A percentile compares a stretch with the other conserved stretches of the same genome.
phyloP scores from a whole-genome alignment of 306 rosid genomes.

The Malus fusca region DNA sequence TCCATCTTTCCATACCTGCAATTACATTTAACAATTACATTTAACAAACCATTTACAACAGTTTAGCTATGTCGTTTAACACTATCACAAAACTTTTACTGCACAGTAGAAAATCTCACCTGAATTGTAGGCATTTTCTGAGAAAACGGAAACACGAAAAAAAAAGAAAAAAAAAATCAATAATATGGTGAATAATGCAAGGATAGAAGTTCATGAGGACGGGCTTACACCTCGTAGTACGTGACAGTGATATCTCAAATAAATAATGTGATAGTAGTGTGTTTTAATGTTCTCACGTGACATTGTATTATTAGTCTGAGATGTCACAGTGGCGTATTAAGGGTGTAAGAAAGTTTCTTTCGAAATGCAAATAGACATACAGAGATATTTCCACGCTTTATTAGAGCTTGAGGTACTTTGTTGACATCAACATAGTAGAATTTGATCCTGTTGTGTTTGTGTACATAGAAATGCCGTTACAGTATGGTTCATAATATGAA shows the following conservation, averaged over 20 bases:
- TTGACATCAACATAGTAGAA: constrained; percentile 85
- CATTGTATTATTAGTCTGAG: neutral
- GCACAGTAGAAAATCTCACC: constrained; percentile 31
- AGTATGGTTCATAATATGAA: neutral
- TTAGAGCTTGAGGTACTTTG: constrained; percentile 78
- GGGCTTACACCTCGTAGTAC: neutral
- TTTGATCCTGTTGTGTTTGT: constrained; percentile 31
- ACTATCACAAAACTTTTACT: neutral
- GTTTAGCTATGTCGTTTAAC: neutral
- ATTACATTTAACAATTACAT: neutral
- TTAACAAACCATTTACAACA: neutral
- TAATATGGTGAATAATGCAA: neutral
- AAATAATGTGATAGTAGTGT: neutral
- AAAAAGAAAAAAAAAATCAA: neutral
- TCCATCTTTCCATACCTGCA: constrained; percentile 92
- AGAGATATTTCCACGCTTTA: constrained; percentile 74
- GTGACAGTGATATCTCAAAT: neutral
- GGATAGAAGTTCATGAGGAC: neutral
- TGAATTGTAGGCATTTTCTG: constrained; percentile 99
- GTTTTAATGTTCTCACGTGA: neutral
- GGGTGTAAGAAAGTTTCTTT: neutral
- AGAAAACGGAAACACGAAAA: neutral
- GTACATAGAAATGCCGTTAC: neutral
- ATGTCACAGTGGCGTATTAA: neutral
- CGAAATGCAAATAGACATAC: constrained; percentile 27